These are phyloP conservation scores for Pterocarpus macrocarpus DNA, from an alignment of 306 rosid genomes.

Conservation along the genomic window DNA sequence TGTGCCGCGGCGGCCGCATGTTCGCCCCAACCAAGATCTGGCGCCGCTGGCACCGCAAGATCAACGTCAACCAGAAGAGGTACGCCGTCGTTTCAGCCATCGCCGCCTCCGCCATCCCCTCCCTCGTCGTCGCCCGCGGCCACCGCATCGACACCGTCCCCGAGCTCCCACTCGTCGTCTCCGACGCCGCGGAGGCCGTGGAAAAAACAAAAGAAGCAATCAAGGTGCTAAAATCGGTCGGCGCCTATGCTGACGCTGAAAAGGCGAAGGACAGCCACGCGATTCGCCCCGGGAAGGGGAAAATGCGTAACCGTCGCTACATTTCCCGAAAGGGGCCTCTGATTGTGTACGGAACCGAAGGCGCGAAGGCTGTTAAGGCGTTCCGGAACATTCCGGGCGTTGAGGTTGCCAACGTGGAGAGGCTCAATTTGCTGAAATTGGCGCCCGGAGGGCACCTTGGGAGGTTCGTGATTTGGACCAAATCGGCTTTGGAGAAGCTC, in stretches of 20 bases:
- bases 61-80: constrained; percentile 83
- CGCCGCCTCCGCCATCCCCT: constrained; percentile 81
- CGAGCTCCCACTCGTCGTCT: constrained; percentile 75
- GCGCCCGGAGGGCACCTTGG: constrained; percentile 96
- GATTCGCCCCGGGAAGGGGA: constrained; percentile 86
- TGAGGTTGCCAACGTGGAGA: constrained; percentile 77
- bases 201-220: constrained; percentile 82
- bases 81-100: constrained; percentile 90
- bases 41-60: constrained; percentile 92
- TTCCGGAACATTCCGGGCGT: constrained; percentile 83
- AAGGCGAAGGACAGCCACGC: constrained; percentile 79
- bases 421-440: constrained; percentile 73
- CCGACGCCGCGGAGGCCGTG: constrained; percentile 76
- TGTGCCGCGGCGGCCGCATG: constrained; percentile 97
- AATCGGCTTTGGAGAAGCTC: constrained; percentile 86
- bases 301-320: constrained; percentile 84
- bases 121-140: constrained; percentile 78
- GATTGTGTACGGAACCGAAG: constrained; percentile 79
- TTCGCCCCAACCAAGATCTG: constrained; percentile 96
- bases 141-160: constrained; percentile 80
- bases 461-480: constrained; percentile 86
- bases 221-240: constrained; percentile 74
- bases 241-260: constrained; percentile 74
- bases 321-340: constrained; percentile 81
- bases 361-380: constrained; percentile 83